Conservation (phyloP, 257 asterid genomes). For the Datura wrightii region DNA sequence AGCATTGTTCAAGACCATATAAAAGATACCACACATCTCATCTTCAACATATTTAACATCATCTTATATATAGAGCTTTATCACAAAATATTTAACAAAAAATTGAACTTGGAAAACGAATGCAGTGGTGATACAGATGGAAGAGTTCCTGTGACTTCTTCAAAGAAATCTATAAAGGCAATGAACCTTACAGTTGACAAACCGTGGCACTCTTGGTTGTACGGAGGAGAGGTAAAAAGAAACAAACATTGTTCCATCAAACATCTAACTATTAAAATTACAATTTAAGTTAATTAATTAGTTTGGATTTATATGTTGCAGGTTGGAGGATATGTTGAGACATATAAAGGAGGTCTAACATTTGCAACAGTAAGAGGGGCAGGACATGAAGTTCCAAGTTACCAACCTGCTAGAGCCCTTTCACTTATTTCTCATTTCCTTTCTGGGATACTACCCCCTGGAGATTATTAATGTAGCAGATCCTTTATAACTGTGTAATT, state of each 20-base stretch:
- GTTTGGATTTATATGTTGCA: conserved; percentile 9
- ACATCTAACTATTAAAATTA: too few relatives aligned
- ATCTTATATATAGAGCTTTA: neutral
- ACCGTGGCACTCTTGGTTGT: conserved; percentile 33
- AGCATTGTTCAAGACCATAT: too few relatives aligned
- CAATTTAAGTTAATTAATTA: too few relatives aligned
- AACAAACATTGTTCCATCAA: neutral
- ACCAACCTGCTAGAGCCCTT: conserved; percentile 25
- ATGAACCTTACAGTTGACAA: conserved; percentile 28
- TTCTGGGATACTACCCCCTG: neutral
- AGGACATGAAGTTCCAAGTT: conserved; percentile 32
- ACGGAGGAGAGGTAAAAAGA: conserved; percentile 25
- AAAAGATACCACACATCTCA: too few relatives aligned
- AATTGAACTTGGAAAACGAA: neutral
- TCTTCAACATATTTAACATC: too few relatives aligned
- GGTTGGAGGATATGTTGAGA: conserved; percentile 29
- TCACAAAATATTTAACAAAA: neutral
- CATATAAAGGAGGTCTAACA: conserved; percentile 19
- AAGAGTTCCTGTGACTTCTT: conserved; percentile 40
- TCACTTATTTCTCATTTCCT: conserved; percentile 29
- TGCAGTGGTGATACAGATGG: conserved; percentile 39
- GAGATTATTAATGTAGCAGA: neutral
- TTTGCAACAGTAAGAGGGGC: conserved; percentile 30
- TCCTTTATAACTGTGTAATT: neutral
- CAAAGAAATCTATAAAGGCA: conserved; percentile 32